These are phyloP conservation scores for Fusarium sp. DNA, from an alignment of 2,329 filamentous ascomycete genomes.

Conservation along the genomic window DNA sequence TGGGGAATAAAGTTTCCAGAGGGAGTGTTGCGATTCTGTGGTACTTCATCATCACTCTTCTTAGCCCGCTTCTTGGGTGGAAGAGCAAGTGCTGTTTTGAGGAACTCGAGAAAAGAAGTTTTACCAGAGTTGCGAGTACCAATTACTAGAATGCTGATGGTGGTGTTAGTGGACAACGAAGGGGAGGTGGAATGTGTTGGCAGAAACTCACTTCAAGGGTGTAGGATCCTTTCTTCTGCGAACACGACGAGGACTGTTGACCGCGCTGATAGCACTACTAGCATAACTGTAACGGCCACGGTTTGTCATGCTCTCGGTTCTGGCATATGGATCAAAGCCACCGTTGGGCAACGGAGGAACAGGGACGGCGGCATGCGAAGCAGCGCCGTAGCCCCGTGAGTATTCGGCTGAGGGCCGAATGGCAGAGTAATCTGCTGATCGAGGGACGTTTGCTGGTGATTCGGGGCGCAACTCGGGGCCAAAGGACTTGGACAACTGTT, in stretches of 20 bases:
- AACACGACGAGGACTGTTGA: constrained; percentile 92
- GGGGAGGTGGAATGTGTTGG: background rate
- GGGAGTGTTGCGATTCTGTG: constrained; percentile 62
- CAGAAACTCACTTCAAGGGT: constrained; percentile 90
- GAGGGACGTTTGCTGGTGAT: constrained; percentile 68
- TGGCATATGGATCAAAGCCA: constrained; percentile 80
- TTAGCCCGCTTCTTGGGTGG: constrained; percentile 80
- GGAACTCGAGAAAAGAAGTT: constrained; percentile 95
- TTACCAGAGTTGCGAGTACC: constrained; percentile 91
- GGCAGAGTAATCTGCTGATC: constrained; percentile 53
- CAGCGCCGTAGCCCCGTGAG: constrained; percentile 55
- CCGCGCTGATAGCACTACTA: constrained; percentile 87
- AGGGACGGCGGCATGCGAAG: constrained; percentile 53
- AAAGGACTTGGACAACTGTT: constrained; percentile 59
- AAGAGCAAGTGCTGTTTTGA: constrained; percentile 85
- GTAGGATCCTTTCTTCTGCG: constrained; percentile 96
- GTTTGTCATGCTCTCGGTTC: constrained; percentile 95
- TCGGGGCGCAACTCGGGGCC: constrained; percentile 70
- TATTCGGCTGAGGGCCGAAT: constrained; percentile 65
- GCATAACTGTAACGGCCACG: constrained; percentile 97
- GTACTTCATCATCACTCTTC: constrained; percentile 68
- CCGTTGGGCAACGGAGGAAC: constrained; percentile 70
- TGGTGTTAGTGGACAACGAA: background rate
- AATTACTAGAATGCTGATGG: constrained; percentile 84
- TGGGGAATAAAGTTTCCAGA: constrained; percentile 83